Evolutionary conservation across 306 rosid species (phyloP).

Genomic region (Dryas octopetala): DNA sequence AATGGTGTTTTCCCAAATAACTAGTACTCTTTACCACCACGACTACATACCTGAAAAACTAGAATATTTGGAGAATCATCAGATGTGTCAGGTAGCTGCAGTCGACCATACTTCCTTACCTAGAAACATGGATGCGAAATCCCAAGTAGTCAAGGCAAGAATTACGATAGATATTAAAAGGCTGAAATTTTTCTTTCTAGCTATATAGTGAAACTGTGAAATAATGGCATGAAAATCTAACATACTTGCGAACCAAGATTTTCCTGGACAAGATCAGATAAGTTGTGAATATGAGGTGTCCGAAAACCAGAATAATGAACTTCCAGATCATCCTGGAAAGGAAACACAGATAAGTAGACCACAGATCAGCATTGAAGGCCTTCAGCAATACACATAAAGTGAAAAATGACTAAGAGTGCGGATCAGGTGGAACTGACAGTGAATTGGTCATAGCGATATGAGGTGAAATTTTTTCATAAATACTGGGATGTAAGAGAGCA

Average conservation of each 20-base stretch:
- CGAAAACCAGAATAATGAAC: slow-evolving; percentile 84
- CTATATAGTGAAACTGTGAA: background rate
- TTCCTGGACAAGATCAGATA: slow-evolving; percentile 81
- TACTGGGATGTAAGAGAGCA: background rate
- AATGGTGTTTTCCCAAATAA: slow-evolving; percentile 2
- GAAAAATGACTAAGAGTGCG: background rate
- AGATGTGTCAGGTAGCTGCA: slow-evolving; percentile 74
- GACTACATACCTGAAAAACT: slow-evolving; percentile 72
- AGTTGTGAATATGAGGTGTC: slow-evolving; percentile 82
- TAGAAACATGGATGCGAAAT: slow-evolving; percentile 31
- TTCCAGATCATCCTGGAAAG: slow-evolving; percentile 67
- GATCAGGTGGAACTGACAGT: background rate
- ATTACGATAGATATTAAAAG: background rate
- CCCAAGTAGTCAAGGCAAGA: background rate
- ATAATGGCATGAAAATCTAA: slow-evolving; percentile 6
- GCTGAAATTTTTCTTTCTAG: background rate
- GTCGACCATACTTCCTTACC: slow-evolving; percentile 58
- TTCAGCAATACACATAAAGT: background rate
- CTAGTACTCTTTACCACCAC: background rate
- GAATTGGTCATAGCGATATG: background rate
- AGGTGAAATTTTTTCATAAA: background rate
- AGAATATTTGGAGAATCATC: slow-evolving; percentile 68
- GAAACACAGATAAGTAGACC: slow-evolving; percentile 21
- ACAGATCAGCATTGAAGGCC: slow-evolving; percentile 14
- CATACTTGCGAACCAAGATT: slow-evolving; percentile 76